Base-by-base conservation (phyloP, 192 early-diverging fungal species). In the Podila verticillata region DNA sequence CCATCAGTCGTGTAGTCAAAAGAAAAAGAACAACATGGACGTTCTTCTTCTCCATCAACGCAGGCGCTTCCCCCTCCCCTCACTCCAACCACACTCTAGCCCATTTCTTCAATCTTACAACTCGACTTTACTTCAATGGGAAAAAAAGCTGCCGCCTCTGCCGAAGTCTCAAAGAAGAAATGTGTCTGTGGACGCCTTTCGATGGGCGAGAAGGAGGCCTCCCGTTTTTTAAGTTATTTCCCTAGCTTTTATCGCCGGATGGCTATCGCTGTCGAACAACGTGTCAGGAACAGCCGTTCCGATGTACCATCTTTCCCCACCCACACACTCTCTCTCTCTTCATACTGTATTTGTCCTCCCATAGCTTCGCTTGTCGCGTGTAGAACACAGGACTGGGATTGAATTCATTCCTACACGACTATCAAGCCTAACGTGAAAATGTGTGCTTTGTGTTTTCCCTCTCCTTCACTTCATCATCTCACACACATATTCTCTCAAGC, bases 161-260 rank as follows among this genome's bases (percentile, higher is more conserved):
- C 60, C 49, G 61, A 62, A 34, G 15, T 59, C 57, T 48, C 61
- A 12, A 71, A 71, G 69, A 36, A 71, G 69, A 63, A 54, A 61
- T 71, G 69, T 24, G 34, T 49, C 49, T 71, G 69, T 60, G 69
- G 69, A 10, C 60, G 69, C 22, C 69, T 63, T 60, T 20, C 61
- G 13, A 71, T 62, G 24, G 69, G 69, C 32, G 69, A 71, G 7
- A 71, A 71, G 61, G 69, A 71, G 35, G 49, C 69, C 35, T 71
- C 61, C 61, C 69, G 69, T n/a, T 22, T 70, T 70, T 58, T 70
- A 70, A 70, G 68, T 70, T n/a, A n/a, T n/a, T 19, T 1, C 4
- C 19, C n/a, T 2, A 8, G 6, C 6, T 5, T 44, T 5, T 19
- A 26, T 56, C 20, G 17, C 7, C 19, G 20, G 10, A 57, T 10